Percentiles rank a stretch among this genome's conserved stretches.
phyloP scores from a whole-genome alignment of 306 rosid species.

The Echinosophora koreensis region DNA sequence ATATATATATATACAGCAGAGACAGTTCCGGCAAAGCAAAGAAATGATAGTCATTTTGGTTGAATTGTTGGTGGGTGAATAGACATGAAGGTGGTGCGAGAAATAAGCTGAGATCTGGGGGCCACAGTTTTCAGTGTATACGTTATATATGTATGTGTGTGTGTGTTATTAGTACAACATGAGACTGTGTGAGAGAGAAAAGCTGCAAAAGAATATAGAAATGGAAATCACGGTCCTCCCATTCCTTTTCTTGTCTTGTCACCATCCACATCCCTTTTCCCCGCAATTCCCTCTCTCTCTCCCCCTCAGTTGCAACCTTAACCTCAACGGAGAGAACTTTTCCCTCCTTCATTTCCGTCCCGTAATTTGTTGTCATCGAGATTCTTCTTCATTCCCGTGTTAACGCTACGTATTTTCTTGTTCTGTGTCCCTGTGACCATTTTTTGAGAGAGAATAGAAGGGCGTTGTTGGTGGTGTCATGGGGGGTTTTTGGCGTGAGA shows the following conservation, averaged over 20 bases:
- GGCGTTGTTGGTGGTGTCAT: too few relatives aligned
- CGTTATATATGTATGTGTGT: background rate
- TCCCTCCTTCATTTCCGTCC: conserved; percentile 33
- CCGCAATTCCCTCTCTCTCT: conserved; percentile 75
- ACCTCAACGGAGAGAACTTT: conserved; percentile 36
- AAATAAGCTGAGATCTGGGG: conserved; percentile 36
- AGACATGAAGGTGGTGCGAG: background rate
- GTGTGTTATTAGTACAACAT: background rate
- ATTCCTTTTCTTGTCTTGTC: conserved; percentile 75
- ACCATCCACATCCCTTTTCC: conserved; percentile 68
- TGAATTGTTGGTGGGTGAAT: conserved; percentile 45
- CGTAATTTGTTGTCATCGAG: conserved; percentile 7
- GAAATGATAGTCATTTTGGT: conserved; percentile 8
- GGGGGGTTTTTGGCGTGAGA: too few relatives aligned
- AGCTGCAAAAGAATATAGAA: conserved; percentile 91
- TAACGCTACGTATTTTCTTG: too few relatives aligned
- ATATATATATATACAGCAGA: too few relatives aligned
- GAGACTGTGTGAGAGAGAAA: conserved; percentile 42
- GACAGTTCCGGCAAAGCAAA: too few relatives aligned
- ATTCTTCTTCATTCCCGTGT: background rate
- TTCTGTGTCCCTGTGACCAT: background rate
- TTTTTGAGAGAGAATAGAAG: background rate
- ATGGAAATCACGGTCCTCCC: conserved; percentile 86
- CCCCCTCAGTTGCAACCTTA: background rate
- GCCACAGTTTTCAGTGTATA: conserved; percentile 49